phyloP scores from a whole-genome alignment of 345 rosid species.

The Salix suchowensis region DNA sequence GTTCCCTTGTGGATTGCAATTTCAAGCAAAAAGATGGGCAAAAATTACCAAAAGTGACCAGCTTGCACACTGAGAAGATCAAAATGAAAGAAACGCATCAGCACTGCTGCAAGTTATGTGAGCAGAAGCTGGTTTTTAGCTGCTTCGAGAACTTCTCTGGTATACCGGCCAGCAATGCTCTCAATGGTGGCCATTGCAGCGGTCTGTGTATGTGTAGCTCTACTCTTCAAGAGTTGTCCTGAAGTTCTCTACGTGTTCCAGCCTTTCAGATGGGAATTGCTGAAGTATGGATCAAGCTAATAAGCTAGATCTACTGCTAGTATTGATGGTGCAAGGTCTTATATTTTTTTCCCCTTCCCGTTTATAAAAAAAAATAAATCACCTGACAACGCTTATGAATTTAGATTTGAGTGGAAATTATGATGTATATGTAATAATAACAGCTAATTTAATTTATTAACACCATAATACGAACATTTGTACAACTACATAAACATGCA shows the following conservation, averaged over 20 bases:
- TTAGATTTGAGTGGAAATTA: constrained; percentile 7
- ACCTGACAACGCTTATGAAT: constrained; percentile 4
- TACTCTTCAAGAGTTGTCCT: constrained; percentile 89
- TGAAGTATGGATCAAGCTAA: constrained; percentile 74
- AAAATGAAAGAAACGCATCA: constrained; percentile 19
- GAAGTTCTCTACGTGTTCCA: constrained; percentile 85
- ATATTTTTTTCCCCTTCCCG: not conserved
- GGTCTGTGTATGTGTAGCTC: constrained; percentile 94
- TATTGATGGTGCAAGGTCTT: not conserved
- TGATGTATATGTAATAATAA: constrained; percentile 3
- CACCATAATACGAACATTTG: not conserved
- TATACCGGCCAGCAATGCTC: constrained; percentile 91
- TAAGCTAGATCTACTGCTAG: constrained; percentile 5
- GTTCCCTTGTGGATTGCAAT: not conserved
- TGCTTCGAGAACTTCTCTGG: constrained; percentile 47
- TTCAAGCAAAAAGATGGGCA: constrained; percentile 33
- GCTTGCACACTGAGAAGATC: constrained; percentile 53
- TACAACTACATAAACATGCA: not conserved
- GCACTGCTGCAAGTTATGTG: constrained; percentile 78
- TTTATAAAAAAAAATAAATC: not conserved
- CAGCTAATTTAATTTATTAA: not conserved
- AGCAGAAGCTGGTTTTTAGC: constrained; percentile 52
- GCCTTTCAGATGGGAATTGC: constrained; percentile 96
- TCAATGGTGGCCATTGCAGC: constrained; percentile 97
- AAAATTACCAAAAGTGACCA: constrained; percentile 8